phyloP scores from a whole-genome alignment of 176 grass and related monocot species.

The Carex myosuroides region DNA sequence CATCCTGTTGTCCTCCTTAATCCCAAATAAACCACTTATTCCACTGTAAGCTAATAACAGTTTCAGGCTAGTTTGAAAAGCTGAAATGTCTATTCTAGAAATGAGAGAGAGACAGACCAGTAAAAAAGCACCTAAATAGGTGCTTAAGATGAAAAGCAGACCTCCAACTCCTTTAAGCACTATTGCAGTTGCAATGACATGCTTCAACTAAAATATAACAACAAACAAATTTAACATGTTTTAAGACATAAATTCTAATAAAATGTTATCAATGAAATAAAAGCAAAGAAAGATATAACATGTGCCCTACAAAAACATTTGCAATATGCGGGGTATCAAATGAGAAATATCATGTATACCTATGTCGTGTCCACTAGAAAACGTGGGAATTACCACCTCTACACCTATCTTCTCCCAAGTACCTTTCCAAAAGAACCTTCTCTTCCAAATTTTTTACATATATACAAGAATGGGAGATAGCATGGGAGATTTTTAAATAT shows the following conservation, averaged over 20 bases:
- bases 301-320: background rate
- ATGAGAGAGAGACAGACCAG: background rate
- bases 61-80: background rate
- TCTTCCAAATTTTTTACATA: background rate
- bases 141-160: conserved; percentile 39
- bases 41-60: background rate
- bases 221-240: background rate
- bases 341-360: background rate
- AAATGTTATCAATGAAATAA: background rate
- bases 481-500: background rate
- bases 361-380: background rate
- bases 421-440: background rate
- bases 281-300: background rate
- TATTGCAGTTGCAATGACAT: conserved; percentile 35
- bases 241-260: background rate
- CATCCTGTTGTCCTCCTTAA: background rate
- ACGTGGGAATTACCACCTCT: background rate
- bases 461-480: background rate
- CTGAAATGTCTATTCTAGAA: background rate
- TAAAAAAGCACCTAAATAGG: conserved; percentile 27
- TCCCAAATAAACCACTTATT: background rate
- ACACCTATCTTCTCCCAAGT: background rate
- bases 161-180: conserved; percentile 35
- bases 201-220: conserved; percentile 22
- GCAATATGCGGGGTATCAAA: background rate